Conservation (phyloP, 257 asterid species). For the Parsonsia alboflavescens region DNA sequence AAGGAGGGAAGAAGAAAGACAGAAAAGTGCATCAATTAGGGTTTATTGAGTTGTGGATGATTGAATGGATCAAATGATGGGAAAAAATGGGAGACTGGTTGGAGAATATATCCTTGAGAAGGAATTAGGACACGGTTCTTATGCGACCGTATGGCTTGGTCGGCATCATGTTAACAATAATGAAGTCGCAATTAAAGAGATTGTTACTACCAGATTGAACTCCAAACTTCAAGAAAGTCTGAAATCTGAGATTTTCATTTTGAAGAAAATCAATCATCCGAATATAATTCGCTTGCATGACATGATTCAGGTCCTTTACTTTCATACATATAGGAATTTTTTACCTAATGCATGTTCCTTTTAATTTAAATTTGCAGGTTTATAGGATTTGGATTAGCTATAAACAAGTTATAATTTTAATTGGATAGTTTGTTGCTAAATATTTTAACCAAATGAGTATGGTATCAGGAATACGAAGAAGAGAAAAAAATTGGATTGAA, state of each 20-base stretch:
- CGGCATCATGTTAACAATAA: slow-evolving; percentile 75
- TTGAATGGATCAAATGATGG: slow-evolving; percentile 55
- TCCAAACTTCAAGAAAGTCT: slow-evolving; percentile 69
- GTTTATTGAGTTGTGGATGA: background rate
- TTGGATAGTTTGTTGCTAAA: too few species aligned
- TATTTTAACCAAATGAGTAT: too few species aligned
- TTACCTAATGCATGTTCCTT: too few species aligned
- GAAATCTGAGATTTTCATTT: slow-evolving; percentile 80
- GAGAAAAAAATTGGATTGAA: too few species aligned
- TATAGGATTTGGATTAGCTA: too few species aligned
- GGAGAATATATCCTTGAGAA: slow-evolving; percentile 80
- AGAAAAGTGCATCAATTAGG: slow-evolving; percentile 8
- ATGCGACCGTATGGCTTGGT: slow-evolving; percentile 95
- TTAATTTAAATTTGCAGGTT: too few species aligned
- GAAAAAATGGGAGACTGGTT: slow-evolving; percentile 43
- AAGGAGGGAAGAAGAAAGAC: too few species aligned
- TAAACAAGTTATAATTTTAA: too few species aligned
- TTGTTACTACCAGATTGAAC: slow-evolving; percentile 51
- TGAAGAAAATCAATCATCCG: slow-evolving; percentile 78
- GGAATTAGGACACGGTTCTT: slow-evolving; percentile 79
- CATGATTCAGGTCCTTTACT: slow-evolving; percentile 81
- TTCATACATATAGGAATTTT: too few species aligned
- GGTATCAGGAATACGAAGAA: too few species aligned
- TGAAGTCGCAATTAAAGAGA: slow-evolving; percentile 90
- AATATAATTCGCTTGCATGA: slow-evolving; percentile 89